Evolutionary conservation across 2,329 filamentous ascomycete genomes (phyloP), one percentile per base, ranked within the genome.

Genomic region (Hymenoscyphus scutula): DNA sequence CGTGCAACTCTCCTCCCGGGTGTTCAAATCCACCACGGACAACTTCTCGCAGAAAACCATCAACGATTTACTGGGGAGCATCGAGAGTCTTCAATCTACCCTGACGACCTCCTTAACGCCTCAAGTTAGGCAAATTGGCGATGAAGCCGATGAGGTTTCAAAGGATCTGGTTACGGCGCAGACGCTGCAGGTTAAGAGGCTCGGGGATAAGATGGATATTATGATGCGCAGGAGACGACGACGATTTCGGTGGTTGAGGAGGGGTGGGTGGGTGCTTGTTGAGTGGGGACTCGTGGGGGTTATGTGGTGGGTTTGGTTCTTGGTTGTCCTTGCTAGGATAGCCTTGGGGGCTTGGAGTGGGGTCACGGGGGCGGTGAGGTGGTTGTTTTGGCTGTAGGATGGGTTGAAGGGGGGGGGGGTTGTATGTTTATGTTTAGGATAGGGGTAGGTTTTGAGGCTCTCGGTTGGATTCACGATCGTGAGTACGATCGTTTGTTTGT

Each of bases 281-380:
- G 94, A 98, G 79, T 97, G 92, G 92, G 79, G 86, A 57, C 82
- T 98, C 19, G 86, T 98, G 45, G 90, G 90, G 3, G 84, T 96
- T 69, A 91, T 98, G 87, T 97, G 95, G 92, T 92, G 89, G 76
- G 88, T 96, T 17, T 98, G 94, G 92, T 85, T 96, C 63, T 80
- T 96, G 37, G 93, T 97, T 27, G 90, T 92, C 74, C 80, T 94
- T 27, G 80, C 89, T 58, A 84, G 91, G 64, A 75, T 90, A 15
- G 77, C 90, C 38, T 78, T 87, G 64, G 86, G 87, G 11, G 69
- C 89, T 1, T 82, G 88, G 53, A 83, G 83, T 54, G 87, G 86
- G 2, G 72, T 85, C 0, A 78, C 86, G 57, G 77, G 80, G 11
- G 82, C 84, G 10, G 80, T 90, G n/a, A 82, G 83, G 72, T 98